Conservation (phyloP, 2,329 filamentous ascomycete genomes). For the Gaeumannomyces sp. region DNA sequence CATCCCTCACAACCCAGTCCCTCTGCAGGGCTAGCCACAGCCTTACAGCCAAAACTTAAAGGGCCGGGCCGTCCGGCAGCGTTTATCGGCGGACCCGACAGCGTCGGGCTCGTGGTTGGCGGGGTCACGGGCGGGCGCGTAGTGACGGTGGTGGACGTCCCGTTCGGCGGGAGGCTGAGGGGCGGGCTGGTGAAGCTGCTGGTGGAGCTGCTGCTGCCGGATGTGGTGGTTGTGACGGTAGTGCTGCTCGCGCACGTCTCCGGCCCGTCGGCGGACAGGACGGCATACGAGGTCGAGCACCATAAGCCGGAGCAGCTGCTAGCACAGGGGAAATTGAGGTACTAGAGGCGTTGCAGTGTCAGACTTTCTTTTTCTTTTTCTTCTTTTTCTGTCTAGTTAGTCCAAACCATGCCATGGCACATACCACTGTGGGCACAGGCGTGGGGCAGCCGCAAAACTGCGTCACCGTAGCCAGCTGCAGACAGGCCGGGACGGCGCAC, state of each 20-base stretch:
- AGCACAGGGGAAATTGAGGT: slow-evolving; percentile 23
- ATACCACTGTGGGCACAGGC: slow-evolving; percentile 20
- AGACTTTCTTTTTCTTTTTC: no score
- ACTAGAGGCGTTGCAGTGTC: slow-evolving; percentile 7
- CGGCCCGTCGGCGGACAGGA: slow-evolving; percentile 10
- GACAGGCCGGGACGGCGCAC: slow-evolving; percentile 25
- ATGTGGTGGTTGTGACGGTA: background rate
- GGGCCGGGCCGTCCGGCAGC: slow-evolving; percentile 3
- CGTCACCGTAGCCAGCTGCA: slow-evolving; percentile 24
- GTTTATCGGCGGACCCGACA: background rate
- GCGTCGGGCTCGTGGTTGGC: background rate
- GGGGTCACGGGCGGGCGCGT: background rate
- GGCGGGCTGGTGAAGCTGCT: background rate
- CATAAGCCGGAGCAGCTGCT: slow-evolving; percentile 24
- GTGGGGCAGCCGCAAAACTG: slow-evolving; percentile 27
- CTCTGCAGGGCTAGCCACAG: no score
- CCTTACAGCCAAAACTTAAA: slow-evolving; percentile 26
- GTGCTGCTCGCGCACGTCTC: background rate
- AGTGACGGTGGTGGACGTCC: background rate
- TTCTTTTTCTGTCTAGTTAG: background rate
- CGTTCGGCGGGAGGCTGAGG: background rate
- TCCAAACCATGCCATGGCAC: background rate
- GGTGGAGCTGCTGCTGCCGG: background rate
- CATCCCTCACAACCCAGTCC: no score
- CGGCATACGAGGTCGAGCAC: slow-evolving; percentile 19